These are phyloP conservation scores for Entomortierella chlamydospora DNA, from an alignment of 192 early-diverging fungal genomes.

Conservation along the genomic window DNA sequence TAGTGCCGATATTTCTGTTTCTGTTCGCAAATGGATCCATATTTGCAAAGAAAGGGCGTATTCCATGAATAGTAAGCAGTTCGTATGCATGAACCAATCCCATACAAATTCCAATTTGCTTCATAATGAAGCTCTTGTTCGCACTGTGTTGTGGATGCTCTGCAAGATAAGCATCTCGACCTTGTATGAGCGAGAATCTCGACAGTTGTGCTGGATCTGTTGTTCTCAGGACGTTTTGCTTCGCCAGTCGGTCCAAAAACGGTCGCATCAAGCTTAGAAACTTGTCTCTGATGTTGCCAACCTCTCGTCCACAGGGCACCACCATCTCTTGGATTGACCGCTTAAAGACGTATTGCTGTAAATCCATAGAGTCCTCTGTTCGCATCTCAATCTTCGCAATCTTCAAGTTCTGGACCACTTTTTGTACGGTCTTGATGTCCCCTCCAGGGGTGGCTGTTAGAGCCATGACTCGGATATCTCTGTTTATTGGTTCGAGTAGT, in stretches of 20 bases:
- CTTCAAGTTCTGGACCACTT: constrained; percentile 79
- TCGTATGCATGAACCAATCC: constrained; percentile 57
- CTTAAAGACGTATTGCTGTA: constrained; percentile 78
- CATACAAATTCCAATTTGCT: constrained; percentile 28
- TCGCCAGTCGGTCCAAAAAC: constrained; percentile 42
- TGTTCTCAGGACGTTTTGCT: constrained; percentile 27
- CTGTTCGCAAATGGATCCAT: constrained; percentile 45
- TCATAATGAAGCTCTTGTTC: constrained; percentile 25
- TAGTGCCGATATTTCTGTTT: neutral
- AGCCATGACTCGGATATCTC: constrained; percentile 81
- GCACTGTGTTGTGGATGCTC: constrained; percentile 13
- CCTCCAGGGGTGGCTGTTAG: constrained; percentile 90
- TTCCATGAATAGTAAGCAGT: constrained; percentile 60
- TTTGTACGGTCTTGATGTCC: constrained; percentile 74
- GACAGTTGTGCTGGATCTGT: constrained; percentile 50
- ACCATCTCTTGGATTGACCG: constrained; percentile 74
- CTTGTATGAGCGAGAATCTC: constrained; percentile 57
- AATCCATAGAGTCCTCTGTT: constrained; percentile 90
- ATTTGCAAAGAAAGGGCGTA: constrained; percentile 53
- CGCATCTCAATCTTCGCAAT: constrained; percentile 86
- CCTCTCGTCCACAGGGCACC: constrained; percentile 66
- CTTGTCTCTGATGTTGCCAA: constrained; percentile 32
- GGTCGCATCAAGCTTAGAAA: constrained; percentile 44
- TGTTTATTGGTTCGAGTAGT: constrained; percentile 59
- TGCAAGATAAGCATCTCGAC: constrained; percentile 21